Evolutionary conservation across 2,329 filamentous ascomycete species (phyloP).

Genomic region (Ilyonectria sp.): DNA sequence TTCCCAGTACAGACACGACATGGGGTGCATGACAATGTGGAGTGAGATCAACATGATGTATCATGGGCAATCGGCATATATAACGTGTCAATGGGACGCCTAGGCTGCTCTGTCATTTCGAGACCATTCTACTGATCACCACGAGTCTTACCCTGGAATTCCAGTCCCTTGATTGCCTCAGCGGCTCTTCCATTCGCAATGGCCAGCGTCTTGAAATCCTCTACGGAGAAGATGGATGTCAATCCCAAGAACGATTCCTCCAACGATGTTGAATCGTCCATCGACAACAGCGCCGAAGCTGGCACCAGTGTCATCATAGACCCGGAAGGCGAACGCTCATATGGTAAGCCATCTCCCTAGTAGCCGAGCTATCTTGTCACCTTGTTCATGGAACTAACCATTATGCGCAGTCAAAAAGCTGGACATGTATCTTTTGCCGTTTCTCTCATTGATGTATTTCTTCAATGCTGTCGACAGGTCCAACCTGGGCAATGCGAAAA

Average conservation of each 20-base stretch:
- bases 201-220: not conserved
- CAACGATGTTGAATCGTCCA: not conserved
- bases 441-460: slow-evolving; percentile 55
- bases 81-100: no score
- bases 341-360: not conserved
- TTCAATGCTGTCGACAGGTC: slow-evolving; percentile 47
- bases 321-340: not conserved
- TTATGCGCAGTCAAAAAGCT: slow-evolving; percentile 50
- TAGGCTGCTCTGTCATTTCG: not conserved
- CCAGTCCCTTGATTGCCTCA: not conserved
- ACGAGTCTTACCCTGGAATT: not conserved
- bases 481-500: slow-evolving; percentile 66
- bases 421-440: slow-evolving; percentile 59
- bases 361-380: no score
- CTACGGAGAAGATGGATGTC: not conserved
- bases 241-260: not conserved
- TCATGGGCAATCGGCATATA: no score
- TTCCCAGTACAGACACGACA: no score
- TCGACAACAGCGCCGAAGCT: not conserved
- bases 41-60: no score
- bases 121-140: not conserved
- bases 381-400: no score
- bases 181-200: not conserved
- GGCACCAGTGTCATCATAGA: not conserved
- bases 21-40: no score